A percentile compares a stretch with the other conserved stretches of the same genome.
phyloP scores from a whole-genome alignment of 2,329 filamentous ascomycete species.

The Rhynchosporium agropyri region DNA sequence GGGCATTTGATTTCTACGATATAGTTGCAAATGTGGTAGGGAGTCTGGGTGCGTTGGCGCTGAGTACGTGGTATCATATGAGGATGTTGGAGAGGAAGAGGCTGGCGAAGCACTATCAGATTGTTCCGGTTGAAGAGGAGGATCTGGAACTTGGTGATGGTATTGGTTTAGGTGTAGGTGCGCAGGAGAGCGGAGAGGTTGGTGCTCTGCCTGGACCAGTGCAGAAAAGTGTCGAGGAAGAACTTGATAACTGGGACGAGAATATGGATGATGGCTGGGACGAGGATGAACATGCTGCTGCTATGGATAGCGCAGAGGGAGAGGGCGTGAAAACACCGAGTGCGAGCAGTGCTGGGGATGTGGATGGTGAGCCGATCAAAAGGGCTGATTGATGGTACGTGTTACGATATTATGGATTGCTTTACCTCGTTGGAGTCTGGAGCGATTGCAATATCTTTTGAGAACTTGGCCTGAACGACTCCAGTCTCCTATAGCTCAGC shows the following conservation, averaged over 20 bases:
- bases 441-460: neutral
- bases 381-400: constrained; percentile 36
- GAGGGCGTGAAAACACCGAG: constrained; percentile 43
- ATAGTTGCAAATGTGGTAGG: constrained; percentile 87
- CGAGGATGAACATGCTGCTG: constrained; percentile 51
- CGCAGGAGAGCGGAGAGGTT: constrained; percentile 68
- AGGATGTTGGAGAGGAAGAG: constrained; percentile 91
- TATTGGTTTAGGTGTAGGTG: constrained; percentile 43
- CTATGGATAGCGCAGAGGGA: constrained; percentile 36
- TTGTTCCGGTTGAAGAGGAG: constrained; percentile 63
- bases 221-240: constrained; percentile 63
- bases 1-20: constrained; percentile 76
- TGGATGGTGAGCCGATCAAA: constrained; percentile 40
- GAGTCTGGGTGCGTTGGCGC: constrained; percentile 67
- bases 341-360: constrained; percentile 42
- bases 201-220: constrained; percentile 43
- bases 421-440: constrained; percentile 13
- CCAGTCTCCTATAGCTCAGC: neutral
- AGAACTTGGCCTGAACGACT: neutral
- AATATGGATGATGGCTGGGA: constrained; percentile 69
- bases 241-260: constrained; percentile 94
- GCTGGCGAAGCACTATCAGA: constrained; percentile 70
- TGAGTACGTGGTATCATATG: constrained; percentile 91
- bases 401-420: constrained; percentile 35
- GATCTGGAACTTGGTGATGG: constrained; percentile 78